A percentile compares a stretch with the other conserved stretches of the same genome.
These are phyloP conservation scores for Tagetes erecta DNA, from an alignment of 129 eudicot genomes.

Conservation along the genomic window DNA sequence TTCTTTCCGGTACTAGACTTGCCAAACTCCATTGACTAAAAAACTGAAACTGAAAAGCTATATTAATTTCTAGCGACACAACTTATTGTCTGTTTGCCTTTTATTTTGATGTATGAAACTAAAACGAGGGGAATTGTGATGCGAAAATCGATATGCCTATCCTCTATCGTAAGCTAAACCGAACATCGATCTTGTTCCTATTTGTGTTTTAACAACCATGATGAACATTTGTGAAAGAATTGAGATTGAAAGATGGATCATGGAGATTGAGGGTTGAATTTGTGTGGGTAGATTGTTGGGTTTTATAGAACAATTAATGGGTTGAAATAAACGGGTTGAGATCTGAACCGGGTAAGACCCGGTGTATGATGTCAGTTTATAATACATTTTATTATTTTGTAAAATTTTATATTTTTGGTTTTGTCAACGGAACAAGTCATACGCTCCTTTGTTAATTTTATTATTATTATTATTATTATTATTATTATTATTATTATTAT, in stretches of 20 bases:
- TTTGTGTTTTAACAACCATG: slow-evolving; percentile 27
- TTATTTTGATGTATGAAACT: too few species aligned
- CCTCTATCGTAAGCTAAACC: slow-evolving; percentile 39
- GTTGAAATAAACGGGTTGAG: slow-evolving; percentile 11
- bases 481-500: too few species aligned
- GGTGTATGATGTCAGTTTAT: background rate
- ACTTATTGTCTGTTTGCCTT: too few species aligned
- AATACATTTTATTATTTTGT: background rate
- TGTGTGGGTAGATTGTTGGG: background rate
- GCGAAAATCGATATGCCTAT: background rate
- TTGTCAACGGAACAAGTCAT: slow-evolving; percentile 34
- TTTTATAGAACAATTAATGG: slow-evolving; percentile 23
- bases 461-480: background rate
- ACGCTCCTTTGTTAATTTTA: background rate
- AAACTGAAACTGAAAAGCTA: background rate
- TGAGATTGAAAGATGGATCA: slow-evolving; percentile 14
- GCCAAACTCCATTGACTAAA: slow-evolving; percentile 17
- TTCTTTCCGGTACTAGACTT: slow-evolving; percentile 30
- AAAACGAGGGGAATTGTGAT: background rate
- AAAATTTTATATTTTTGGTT: background rate
- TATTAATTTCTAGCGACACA: too few species aligned
- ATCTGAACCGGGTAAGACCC: background rate
- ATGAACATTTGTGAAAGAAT: background rate
- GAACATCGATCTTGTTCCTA: slow-evolving; percentile 31
- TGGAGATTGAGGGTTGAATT: slow-evolving; percentile 16